phyloP scores from a whole-genome alignment of 371 early-diverging fungal genomes.

The Cokeromyces recurvatus region DNA sequence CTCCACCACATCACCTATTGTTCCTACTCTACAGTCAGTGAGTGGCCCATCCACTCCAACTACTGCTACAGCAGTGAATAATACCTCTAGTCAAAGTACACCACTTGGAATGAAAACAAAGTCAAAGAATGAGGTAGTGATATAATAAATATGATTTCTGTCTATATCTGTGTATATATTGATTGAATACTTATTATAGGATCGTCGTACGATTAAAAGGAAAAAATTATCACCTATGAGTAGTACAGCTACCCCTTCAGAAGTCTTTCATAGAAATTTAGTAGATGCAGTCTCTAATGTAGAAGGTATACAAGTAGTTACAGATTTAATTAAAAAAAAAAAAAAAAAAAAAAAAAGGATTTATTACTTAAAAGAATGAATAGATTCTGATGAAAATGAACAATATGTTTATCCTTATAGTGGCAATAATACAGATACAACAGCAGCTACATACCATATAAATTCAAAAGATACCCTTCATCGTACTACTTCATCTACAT shows the following conservation, averaged over 20 bases:
- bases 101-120: conserved; percentile 11
- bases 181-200: not conserved
- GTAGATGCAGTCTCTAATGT: conserved; percentile 46
- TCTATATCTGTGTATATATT: no score
- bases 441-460: not conserved
- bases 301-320: conserved; percentile 7
- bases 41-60: conserved; percentile 11
- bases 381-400: conserved; percentile 49
- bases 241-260: conserved; percentile 35
- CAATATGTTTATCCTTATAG: conserved; percentile 44
- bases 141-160: not conserved
- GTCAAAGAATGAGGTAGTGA: not conserved
- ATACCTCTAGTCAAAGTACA: conserved; percentile 19
- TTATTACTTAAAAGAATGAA: not conserved
- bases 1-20: conserved; percentile 10
- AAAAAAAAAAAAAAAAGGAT: no score
- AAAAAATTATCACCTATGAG: conserved; percentile 16
- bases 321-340: not conserved
- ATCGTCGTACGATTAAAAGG: conserved; percentile 7
- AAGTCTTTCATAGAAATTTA: conserved; percentile 45
- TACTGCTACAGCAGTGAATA: conserved; percentile 4
- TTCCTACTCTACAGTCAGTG: conserved; percentile 4
- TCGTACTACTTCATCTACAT: conserved; percentile 1
- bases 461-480: not conserved
- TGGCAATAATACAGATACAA: conserved; percentile 10